These are phyloP conservation scores for Dictyostelium capitatum DNA, from an alignment of 78 protist species.

Conservation along the genomic window DNA sequence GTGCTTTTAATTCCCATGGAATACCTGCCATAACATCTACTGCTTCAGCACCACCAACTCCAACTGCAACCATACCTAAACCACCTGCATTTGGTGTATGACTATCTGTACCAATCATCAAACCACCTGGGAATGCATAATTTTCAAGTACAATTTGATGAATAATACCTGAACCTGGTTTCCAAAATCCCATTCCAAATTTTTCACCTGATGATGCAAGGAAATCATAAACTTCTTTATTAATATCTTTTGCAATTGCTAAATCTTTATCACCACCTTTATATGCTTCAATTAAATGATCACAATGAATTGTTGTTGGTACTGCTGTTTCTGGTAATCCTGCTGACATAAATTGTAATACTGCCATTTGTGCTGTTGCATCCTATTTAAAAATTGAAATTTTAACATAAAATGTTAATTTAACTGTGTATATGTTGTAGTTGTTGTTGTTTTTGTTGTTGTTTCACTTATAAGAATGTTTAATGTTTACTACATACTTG, in stretches of 20 bases:
- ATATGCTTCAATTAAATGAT: constrained; percentile 95
- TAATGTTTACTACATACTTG: constrained; percentile 62
- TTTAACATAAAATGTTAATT: neutral
- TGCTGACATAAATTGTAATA: constrained; percentile 95
- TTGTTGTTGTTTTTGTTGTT: neutral
- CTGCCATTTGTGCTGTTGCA: constrained; percentile 97
- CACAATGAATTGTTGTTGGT: constrained; percentile 97
- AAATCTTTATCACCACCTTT: constrained; percentile 91
- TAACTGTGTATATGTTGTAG: neutral
- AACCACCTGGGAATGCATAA: constrained; percentile 97
- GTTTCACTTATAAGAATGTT: neutral
- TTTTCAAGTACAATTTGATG: constrained; percentile 97
- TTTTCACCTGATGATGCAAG: constrained; percentile 84
- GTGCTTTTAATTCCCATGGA: constrained; percentile 97
- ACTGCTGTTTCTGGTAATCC: constrained; percentile 95
- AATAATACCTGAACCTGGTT: constrained; percentile 97
- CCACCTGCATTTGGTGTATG: constrained; percentile 98
- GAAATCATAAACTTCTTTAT: constrained; percentile 96
- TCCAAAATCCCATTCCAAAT: constrained; percentile 96
- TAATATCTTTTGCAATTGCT: constrained; percentile 74
- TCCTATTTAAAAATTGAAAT: constrained; percentile 29
- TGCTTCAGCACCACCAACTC: constrained; percentile 99
- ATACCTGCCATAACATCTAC: constrained; percentile 97
- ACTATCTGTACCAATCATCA: constrained; percentile 95
- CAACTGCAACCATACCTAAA: constrained; percentile 92